Evolutionary conservation across 331 rosid genomes (phyloP).

Genomic region (Acacia concinna): DNA sequence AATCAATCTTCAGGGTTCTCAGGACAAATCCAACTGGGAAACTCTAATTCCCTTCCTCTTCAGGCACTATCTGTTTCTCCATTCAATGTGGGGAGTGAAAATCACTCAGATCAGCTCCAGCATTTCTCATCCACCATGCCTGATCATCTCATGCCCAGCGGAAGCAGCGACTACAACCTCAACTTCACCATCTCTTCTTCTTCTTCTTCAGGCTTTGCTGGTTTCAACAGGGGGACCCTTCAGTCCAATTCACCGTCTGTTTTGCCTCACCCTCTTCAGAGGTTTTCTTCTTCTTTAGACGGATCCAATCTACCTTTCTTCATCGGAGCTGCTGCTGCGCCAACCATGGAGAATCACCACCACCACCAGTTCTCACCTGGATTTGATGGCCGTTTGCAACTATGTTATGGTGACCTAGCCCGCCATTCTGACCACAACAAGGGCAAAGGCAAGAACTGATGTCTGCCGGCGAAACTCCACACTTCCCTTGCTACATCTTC

Average conservation of each 20-base stretch:
- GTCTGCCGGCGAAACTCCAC: slow-evolving; percentile 22
- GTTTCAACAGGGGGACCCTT: slow-evolving; percentile 99
- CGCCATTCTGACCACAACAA: slow-evolving; percentile 80
- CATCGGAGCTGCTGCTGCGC: slow-evolving; percentile 58
- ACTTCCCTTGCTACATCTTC: slow-evolving; percentile 34
- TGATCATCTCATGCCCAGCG: slow-evolving; percentile 56
- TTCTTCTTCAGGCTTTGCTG: slow-evolving; percentile 71
- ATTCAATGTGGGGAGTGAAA: slow-evolving; percentile 42
- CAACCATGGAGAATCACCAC: slow-evolving; percentile 63
- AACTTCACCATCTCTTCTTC: slow-evolving; percentile 61
- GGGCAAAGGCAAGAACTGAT: slow-evolving; percentile 89
- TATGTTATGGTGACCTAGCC: slow-evolving; percentile 60
- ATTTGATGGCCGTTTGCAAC: slow-evolving; percentile 79
- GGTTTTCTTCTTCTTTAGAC: slow-evolving; percentile 75
- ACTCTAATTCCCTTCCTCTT: slow-evolving; percentile 36
- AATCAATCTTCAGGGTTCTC: slow-evolving; percentile 48
- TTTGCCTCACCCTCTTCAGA: slow-evolving; percentile 72
- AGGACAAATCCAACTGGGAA: slow-evolving; percentile 52
- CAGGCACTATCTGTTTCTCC: slow-evolving; percentile 61
- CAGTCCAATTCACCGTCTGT: slow-evolving; percentile 98
- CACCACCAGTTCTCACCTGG: slow-evolving; percentile 67
- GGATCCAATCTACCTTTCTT: slow-evolving; percentile 81
- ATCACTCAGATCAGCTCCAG: slow-evolving; percentile 46
- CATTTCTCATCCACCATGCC: slow-evolving; percentile 50
- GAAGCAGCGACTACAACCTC: slow-evolving; percentile 57